Evolutionary conservation across 1,139 yeast genomes (phyloP), one percentile per base, ranked within the genome.

Genomic region (Suhomyces chickasaworum): DNA sequence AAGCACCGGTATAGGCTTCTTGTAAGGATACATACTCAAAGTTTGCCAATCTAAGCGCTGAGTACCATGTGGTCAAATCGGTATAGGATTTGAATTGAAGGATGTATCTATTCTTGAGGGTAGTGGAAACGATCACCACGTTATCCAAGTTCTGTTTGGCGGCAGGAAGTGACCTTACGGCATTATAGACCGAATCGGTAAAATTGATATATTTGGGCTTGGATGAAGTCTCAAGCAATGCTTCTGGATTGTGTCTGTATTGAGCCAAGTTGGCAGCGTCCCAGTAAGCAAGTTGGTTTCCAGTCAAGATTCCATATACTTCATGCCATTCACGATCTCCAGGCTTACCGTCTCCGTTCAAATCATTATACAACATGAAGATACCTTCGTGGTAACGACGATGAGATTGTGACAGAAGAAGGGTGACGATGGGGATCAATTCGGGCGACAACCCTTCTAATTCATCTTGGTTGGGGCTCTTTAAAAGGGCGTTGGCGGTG

Each of bases 1-100:
- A 72, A 0, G 97, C 97, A 6, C 97, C 99, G 0, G 99, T 90
- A 63, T 93, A 93, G 0, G 97, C 97, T 63, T 89, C 96, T 67
- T 93, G 98, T 48, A 93, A 73, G 18, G 89, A 73, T 22, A 83
- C 80, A 64, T 85, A 84, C 68, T 93, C 99, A 63, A 79, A 90
- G 45, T 82, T 78, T 18, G 96, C 77, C 52, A 93, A 73, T 51
- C 97, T 73, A 48, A 93, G 78, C 2, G 97, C 95, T 4, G 90
- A 77, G 51, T 85, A 81, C 98, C 98, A 93, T 49, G 60, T 58
- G 35, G 65, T 61, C 60, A 83, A 79, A 49, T 83, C 82, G 34
- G 73, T 80, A 44, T 67, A 66, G 15, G 84, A 73, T 44, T 86
- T 76, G 58, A 86, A 86, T 66, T 91, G 97, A 50, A 93, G 69